phyloP scores from a whole-genome alignment of 352 stramenopile genomes.

The Phytophthora kernoviae region DNA sequence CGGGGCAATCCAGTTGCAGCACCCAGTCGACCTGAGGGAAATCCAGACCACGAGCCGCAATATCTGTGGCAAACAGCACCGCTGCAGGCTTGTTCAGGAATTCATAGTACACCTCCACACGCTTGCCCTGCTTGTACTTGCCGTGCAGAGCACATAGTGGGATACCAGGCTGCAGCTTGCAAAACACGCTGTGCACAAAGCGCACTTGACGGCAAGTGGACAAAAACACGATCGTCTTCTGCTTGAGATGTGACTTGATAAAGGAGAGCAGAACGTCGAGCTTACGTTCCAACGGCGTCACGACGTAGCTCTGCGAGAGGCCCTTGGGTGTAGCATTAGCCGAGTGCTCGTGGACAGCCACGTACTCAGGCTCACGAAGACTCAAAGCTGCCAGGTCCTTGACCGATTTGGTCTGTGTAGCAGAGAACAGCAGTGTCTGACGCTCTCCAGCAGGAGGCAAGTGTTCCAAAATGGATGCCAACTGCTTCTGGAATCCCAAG shows the following conservation, averaged over 20 bases:
- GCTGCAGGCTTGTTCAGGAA: slow-evolving; percentile 94
- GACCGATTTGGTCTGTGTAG: slow-evolving; percentile 97
- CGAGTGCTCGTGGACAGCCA: slow-evolving; percentile 95
- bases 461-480: slow-evolving; percentile 96
- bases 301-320: slow-evolving; percentile 95
- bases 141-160: slow-evolving; percentile 97
- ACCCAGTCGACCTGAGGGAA: slow-evolving; percentile 99
- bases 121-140: slow-evolving; percentile 98
- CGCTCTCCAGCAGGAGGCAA: slow-evolving; percentile 83
- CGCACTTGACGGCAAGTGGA: slow-evolving; percentile 97
- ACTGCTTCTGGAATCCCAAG: slow-evolving; percentile 99
- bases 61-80: slow-evolving; percentile 98
- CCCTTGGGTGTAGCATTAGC: slow-evolving; percentile 90
- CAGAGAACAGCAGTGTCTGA: slow-evolving; percentile 98
- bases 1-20: slow-evolving; percentile 96
- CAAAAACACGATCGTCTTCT: slow-evolving; percentile 99
- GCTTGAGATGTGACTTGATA: slow-evolving; percentile 98
- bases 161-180: slow-evolving; percentile 96
- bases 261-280: slow-evolving; percentile 98
- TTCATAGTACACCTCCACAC: slow-evolving; percentile 99
- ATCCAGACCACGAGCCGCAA: slow-evolving; percentile 97
- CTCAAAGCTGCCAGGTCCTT: slow-evolving; percentile 96
- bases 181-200: slow-evolving; percentile 96
- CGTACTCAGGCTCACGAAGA: slow-evolving; percentile 96
- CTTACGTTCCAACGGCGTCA: slow-evolving; percentile 96